phyloP scores from a whole-genome alignment of 345 rosid genomes.

The Carallia brachiata region DNA sequence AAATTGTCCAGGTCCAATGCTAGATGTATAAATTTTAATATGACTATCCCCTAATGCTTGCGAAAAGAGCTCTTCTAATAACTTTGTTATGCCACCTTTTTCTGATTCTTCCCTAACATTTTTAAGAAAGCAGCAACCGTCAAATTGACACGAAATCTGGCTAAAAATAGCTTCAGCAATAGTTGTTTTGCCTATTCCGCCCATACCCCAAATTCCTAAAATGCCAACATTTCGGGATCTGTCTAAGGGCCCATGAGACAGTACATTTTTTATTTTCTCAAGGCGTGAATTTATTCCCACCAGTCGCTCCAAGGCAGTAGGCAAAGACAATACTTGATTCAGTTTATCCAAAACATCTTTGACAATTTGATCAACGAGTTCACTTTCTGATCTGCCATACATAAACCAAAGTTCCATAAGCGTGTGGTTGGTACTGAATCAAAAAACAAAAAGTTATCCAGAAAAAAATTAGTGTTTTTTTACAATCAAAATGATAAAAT shows the following conservation, averaged over 20 bases:
- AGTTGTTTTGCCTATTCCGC: slow-evolving; percentile 15
- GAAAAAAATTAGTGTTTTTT: no score
- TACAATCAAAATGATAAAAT: no score
- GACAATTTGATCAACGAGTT: not conserved
- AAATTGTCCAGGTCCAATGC: not conserved
- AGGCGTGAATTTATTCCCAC: slow-evolving; percentile 13
- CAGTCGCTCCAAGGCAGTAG: not conserved
- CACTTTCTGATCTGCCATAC: not conserved
- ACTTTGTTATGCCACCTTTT: not conserved
- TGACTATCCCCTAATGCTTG: not conserved
- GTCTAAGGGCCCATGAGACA: not conserved
- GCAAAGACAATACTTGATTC: not conserved
- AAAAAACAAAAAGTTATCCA: no score
- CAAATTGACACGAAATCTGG: not conserved
- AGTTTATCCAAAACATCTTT: not conserved
- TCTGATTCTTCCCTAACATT: slow-evolving; percentile 10
- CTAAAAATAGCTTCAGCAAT: slow-evolving; percentile 1
- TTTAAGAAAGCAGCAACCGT: slow-evolving; percentile 7
- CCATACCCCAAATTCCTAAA: slow-evolving; percentile 19
- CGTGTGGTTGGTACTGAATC: not conserved
- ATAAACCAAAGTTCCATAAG: not conserved
- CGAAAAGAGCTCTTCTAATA: not conserved
- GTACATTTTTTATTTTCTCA: not conserved
- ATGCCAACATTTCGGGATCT: not conserved
- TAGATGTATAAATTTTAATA: not conserved